phyloP scores from a whole-genome alignment of 768 basidiomycete genomes.

The Leccinum incarnatum region DNA sequence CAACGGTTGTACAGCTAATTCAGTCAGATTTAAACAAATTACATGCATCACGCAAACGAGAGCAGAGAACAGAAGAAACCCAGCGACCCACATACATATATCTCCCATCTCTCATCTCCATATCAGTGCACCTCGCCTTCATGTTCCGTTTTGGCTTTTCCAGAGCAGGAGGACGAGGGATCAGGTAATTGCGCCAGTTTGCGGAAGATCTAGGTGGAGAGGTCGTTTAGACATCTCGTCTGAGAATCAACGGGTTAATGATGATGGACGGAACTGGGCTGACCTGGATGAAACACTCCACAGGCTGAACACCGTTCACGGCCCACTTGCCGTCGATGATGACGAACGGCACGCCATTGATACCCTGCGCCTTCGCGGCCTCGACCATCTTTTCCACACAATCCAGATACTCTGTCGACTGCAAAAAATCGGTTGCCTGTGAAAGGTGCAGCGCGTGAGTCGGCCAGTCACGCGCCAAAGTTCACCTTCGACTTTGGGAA shows the following conservation, averaged over 20 bases:
- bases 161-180: background rate
- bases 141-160: background rate
- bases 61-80: background rate
- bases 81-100: too few species aligned
- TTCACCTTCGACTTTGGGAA: background rate
- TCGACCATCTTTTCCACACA: conserved; percentile 39
- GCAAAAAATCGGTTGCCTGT: conserved; percentile 40
- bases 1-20: too few species aligned
- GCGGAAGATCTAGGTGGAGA: conserved; percentile 26
- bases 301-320: conserved; percentile 41
- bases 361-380: conserved; percentile 39
- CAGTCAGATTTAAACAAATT: background rate
- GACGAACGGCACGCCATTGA: conserved; percentile 50
- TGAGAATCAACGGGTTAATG: background rate
- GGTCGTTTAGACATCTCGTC: background rate
- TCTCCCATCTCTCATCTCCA: too few species aligned
- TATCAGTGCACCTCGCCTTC: background rate
- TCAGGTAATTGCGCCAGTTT: conserved; percentile 24
- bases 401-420: conserved; percentile 34
- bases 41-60: background rate
- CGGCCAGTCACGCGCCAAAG: background rate
- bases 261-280: background rate
- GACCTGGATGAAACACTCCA: conserved; percentile 40
- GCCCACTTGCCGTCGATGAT: conserved; percentile 47
- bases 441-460: background rate